Base-by-base conservation (phyloP, 495 filamentous ascomycete species). In the Penicillium canescens region DNA sequence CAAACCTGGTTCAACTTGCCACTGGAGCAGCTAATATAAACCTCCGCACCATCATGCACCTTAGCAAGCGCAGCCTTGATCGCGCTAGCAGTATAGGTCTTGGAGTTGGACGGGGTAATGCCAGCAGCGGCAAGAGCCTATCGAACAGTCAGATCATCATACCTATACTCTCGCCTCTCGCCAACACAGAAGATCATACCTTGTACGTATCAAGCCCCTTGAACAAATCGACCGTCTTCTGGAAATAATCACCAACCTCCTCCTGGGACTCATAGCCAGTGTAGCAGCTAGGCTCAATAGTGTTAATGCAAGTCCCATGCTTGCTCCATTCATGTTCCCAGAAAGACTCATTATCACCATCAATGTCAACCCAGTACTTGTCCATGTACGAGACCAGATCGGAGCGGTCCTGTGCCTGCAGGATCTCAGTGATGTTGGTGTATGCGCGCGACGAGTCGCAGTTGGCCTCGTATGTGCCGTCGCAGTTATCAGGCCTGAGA, bases 251-350 rank as follows among this genome's bases (percentile, higher is more conserved):
- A 7, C 82, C 75, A 12, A 82, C 76, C 58, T 90, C 87, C 61
- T 82, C 76, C 55, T 80, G 76, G 0, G 74, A 53, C 9, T 70
- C 65, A 67, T 95, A 90, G 42, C 70, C 62, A 28, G 69, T 75
- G 72, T 95, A 96, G 77, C 92, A 96, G 55, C 63, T 66, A 0
- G 90, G 83, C 0, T 85, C 74, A 31, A 96, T 81, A 10, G 79
- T 82, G 65, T 79, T 82, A 51, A 82, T 74, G 55, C 79, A 82
- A 40, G 79, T 82, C 58, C 89, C 75, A 60, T 96, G 91, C 69
- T 91, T 93, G 67, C 76, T 79, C 86, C 86, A 95, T 61, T 93
- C 89, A 62, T 92, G 89, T 60, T 83, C 72, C 90, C 89, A 93
- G 62, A 93, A 82, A 14, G 67, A 65, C 56, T 87, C 82, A 50